Evolutionary conservation across 176 grass and related monocot species (phyloP).

Genomic region (Triticum timopheevii): DNA sequence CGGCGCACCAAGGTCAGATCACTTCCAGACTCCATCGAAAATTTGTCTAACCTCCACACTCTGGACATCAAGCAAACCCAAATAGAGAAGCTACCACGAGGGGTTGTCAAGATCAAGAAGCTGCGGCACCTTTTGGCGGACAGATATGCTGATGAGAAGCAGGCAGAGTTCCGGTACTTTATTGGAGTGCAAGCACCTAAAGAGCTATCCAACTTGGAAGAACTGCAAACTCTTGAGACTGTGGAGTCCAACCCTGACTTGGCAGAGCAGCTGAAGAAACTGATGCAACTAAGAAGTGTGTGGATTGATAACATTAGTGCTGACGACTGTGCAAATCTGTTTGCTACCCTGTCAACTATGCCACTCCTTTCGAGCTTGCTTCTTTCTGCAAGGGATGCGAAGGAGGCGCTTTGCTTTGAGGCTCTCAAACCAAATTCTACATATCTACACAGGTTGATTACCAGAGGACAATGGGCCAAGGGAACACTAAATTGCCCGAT

Average conservation of each 20-base stretch:
- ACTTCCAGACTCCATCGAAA: slow-evolving; percentile 27
- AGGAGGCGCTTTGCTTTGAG: neutral
- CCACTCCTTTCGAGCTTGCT: slow-evolving; percentile 20
- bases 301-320: slow-evolving; percentile 27
- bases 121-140: slow-evolving; percentile 31
- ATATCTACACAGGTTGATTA: slow-evolving; percentile 15
- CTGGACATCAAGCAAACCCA: slow-evolving; percentile 41
- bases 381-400: slow-evolving; percentile 16
- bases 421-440: neutral
- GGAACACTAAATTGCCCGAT: slow-evolving; percentile 4
- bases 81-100: slow-evolving; percentile 39
- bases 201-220: slow-evolving; percentile 12
- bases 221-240: slow-evolving; percentile 46
- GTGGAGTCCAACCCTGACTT: slow-evolving; percentile 23
- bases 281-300: slow-evolving; percentile 19
- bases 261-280: slow-evolving; percentile 35
- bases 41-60: slow-evolving; percentile 36
- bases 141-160: slow-evolving; percentile 23
- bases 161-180: slow-evolving; percentile 31
- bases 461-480: slow-evolving; percentile 6
- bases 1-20: slow-evolving; percentile 41
- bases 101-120: slow-evolving; percentile 28
- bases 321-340: slow-evolving; percentile 4
- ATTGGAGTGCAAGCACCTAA: slow-evolving; percentile 38
- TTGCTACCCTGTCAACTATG: neutral